Evolutionary conservation across 108 stramenopile species (phyloP).

Genomic region (Fistulifera pelliculosa): DNA sequence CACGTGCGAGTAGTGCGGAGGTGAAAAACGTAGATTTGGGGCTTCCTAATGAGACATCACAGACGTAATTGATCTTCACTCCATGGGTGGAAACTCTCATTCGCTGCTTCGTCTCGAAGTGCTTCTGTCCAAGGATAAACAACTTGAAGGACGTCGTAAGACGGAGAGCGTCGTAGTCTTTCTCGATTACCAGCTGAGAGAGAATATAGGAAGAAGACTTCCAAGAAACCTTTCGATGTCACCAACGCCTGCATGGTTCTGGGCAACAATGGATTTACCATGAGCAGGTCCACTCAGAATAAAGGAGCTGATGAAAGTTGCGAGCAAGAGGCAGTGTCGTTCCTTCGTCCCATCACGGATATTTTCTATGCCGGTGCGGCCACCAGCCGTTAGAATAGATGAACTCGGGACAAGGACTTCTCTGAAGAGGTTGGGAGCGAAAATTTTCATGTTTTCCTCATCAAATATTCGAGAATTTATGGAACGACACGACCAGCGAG

Average conservation of each 20-base stretch:
- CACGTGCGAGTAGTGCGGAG: not conserved
- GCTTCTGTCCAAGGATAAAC: conserved; percentile 11
- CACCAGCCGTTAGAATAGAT: not conserved
- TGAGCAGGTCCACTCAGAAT: too few species aligned
- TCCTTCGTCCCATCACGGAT: too few species aligned
- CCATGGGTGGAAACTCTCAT: conserved; percentile 10
- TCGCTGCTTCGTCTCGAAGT: not conserved
- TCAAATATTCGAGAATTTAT: too few species aligned
- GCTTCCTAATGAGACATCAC: too few species aligned
- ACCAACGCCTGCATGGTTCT: too few species aligned
- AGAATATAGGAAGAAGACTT: conserved; percentile 12
- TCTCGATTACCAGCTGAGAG: conserved; percentile 25
- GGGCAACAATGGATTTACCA: too few species aligned
- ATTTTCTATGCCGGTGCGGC: too few species aligned
- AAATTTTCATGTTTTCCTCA: conserved; percentile 1
- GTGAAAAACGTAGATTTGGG: too few species aligned
- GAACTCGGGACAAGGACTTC: conserved; percentile 7
- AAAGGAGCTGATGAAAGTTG: too few species aligned
- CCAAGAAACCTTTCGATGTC: too few species aligned
- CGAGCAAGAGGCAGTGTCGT: too few species aligned
- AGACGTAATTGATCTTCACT: conserved; percentile 2
- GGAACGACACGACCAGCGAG: too few species aligned
- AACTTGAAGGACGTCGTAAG: conserved; percentile 20
- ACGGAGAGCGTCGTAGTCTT: conserved; percentile 25
- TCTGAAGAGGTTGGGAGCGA: conserved; percentile 8